A percentile compares a stretch with the other conserved stretches of the same genome.
Conservation (phyloP, 2,329 filamentous ascomycete genomes). For the Plenodomus lindquistii region DNA sequence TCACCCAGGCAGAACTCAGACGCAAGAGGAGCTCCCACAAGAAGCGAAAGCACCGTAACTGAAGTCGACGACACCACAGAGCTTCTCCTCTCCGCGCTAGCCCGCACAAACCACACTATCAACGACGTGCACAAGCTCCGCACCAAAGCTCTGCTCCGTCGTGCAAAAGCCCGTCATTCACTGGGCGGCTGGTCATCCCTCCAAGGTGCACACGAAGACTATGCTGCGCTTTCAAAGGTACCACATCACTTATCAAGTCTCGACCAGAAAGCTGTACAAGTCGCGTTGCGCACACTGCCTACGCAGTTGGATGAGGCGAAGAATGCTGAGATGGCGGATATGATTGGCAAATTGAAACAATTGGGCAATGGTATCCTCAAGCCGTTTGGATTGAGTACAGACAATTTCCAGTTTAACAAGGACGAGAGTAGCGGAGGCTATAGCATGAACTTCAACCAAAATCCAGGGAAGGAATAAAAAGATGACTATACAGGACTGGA, state of each 20-base stretch:
- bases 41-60: slow-evolving; percentile 60
- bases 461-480: slow-evolving; percentile 8
- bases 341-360: slow-evolving; percentile 96
- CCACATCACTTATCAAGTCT: slow-evolving; percentile 61
- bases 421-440: slow-evolving; percentile 90
- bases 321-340: slow-evolving; percentile 87
- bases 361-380: slow-evolving; percentile 90
- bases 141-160: slow-evolving; percentile 79
- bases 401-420: slow-evolving; percentile 93
- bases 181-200: slow-evolving; percentile 79
- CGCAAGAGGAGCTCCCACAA: slow-evolving; percentile 51
- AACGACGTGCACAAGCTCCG: slow-evolving; percentile 76
- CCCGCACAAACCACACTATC: slow-evolving; percentile 29
- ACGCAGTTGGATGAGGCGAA: slow-evolving; percentile 74
- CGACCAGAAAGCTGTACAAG: slow-evolving; percentile 70
- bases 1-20: slow-evolving; percentile 39
- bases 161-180: slow-evolving; percentile 73
- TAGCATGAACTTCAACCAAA: slow-evolving; percentile 81
- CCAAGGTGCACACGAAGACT: slow-evolving; percentile 79
- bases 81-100: slow-evolving; percentile 36
- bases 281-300: slow-evolving; percentile 69
- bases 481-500: not conserved
- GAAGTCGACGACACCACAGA: slow-evolving; percentile 58
- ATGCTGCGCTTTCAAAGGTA: slow-evolving; percentile 66
- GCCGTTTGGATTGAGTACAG: slow-evolving; percentile 90